Conservation (phyloP, 441 rosid species). For the Aleurites moluccanus region DNA sequence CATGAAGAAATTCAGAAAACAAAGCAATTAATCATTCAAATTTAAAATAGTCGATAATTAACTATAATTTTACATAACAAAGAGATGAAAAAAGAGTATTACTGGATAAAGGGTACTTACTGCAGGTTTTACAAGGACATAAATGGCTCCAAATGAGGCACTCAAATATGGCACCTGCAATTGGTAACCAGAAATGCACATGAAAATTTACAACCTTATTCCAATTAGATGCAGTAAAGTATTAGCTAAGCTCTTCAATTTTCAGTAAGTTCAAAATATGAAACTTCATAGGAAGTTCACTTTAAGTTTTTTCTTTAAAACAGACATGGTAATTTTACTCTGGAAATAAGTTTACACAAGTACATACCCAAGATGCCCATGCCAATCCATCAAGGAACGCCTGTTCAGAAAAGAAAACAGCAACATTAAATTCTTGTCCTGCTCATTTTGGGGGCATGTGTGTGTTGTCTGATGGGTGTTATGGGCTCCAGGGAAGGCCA, state of each 20-base stretch:
- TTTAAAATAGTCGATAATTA: not conserved
- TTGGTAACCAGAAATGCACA: not conserved
- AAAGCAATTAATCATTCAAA: not conserved
- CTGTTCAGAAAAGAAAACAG: conserved; percentile 26
- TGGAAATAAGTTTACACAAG: not conserved
- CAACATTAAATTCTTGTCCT: not conserved
- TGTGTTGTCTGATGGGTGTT: not conserved
- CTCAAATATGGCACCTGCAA: conserved; percentile 56
- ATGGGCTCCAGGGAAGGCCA: not conserved
- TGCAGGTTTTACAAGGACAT: conserved; percentile 48
- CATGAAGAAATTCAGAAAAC: not conserved
- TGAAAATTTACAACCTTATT: not conserved
- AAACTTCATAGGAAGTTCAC: not conserved
- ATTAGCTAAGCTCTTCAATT: too few relatives aligned
- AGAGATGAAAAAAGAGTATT: not conserved
- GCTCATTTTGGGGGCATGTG: not conserved
- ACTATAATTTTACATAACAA: not conserved
- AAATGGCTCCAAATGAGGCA: conserved; percentile 58
- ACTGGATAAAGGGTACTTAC: conserved; percentile 26
- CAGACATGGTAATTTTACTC: not conserved
- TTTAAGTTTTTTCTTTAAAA: not conserved
- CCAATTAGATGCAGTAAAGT: not conserved
- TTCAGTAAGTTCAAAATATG: too few relatives aligned
- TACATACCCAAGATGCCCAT: conserved; percentile 58
- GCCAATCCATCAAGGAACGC: conserved; percentile 45